A percentile compares a stretch with the other conserved stretches of the same genome.
Conservation (phyloP, 2,329 filamentous ascomycete species). For the Mycosphaerelloides madeirae region DNA sequence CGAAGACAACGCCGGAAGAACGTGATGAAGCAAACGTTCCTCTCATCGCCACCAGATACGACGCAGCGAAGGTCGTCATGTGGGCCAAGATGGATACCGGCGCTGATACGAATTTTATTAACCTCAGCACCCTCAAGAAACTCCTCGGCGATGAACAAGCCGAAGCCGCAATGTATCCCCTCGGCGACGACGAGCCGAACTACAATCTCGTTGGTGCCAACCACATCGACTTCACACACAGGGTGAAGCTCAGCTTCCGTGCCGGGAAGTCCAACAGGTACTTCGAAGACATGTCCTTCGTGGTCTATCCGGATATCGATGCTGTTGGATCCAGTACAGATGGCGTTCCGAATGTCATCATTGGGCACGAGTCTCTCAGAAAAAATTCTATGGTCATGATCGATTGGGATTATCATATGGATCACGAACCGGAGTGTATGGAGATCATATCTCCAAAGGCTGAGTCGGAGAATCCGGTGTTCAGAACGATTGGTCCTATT, state of each 20-base stretch:
- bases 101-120: constrained; percentile 21
- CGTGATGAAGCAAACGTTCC: constrained; percentile 20
- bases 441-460: constrained; percentile 12
- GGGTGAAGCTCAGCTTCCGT: constrained; percentile 10
- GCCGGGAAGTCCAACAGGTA: constrained; percentile 9
- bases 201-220: constrained; percentile 14
- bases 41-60: constrained; percentile 12
- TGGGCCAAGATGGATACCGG: constrained; percentile 25
- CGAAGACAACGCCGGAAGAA: constrained; percentile 4
- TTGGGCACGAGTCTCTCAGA: constrained; percentile 9
- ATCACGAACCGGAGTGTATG: constrained; percentile 6
- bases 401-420: constrained; percentile 13
- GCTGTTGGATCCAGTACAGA: constrained; percentile 7
- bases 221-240: constrained; percentile 13
- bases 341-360: constrained; percentile 16
- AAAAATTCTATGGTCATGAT: constrained; percentile 16
- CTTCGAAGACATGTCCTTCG: constrained; percentile 13
- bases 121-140: constrained; percentile 10
- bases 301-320: constrained; percentile 10
- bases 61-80: constrained; percentile 15
- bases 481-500: constrained; percentile 2
- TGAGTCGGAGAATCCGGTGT: constrained; percentile 6
- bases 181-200: neutral
- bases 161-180: constrained; percentile 4
- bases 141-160: constrained; percentile 6